Evolutionary conservation across 805 yeast genomes (phyloP).

Genomic region (Saccharomyces paradoxus): DNA sequence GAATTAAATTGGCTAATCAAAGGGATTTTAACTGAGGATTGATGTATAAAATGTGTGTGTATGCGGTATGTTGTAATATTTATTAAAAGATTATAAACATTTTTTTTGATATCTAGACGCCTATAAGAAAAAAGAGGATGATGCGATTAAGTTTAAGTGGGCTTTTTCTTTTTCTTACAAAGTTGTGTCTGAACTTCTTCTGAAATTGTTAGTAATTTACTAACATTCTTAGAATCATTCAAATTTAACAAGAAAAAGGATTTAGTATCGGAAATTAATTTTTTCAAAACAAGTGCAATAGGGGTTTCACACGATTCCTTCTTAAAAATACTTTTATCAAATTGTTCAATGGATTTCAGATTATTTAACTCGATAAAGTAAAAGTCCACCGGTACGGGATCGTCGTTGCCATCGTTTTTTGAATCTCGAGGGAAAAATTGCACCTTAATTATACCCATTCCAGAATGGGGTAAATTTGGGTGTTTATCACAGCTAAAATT

Average conservation of each 20-base stretch:
- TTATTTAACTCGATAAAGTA: constrained; percentile 24
- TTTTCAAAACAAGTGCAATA: constrained; percentile 22
- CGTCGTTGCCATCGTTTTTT: neutral
- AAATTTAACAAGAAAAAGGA: constrained; percentile 31
- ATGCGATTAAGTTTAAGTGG: neutral
- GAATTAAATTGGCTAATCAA: constrained; percentile 66
- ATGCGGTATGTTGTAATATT: neutral
- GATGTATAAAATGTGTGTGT: neutral
- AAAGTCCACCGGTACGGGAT: constrained; percentile 10
- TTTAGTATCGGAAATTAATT: constrained; percentile 30
- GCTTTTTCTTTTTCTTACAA: constrained; percentile 5
- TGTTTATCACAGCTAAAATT: neutral
- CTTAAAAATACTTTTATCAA: constrained; percentile 7
- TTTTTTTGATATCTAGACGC: neutral
- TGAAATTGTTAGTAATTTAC: constrained; percentile 13
- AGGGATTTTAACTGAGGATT: constrained; percentile 44
- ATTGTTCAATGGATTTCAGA: constrained; percentile 7
- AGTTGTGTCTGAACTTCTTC: constrained; percentile 10
- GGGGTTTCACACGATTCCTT: constrained; percentile 12
- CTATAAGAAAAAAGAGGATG: neutral
- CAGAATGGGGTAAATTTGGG: constrained; percentile 3
- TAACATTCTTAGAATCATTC: constrained; percentile 11
- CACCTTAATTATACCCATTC: constrained; percentile 19
- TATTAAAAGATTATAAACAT: neutral
- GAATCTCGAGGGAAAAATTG: constrained; percentile 6